phyloP scores from a whole-genome alignment of 495 filamentous ascomycete species.

The Neurospora sp. region DNA sequence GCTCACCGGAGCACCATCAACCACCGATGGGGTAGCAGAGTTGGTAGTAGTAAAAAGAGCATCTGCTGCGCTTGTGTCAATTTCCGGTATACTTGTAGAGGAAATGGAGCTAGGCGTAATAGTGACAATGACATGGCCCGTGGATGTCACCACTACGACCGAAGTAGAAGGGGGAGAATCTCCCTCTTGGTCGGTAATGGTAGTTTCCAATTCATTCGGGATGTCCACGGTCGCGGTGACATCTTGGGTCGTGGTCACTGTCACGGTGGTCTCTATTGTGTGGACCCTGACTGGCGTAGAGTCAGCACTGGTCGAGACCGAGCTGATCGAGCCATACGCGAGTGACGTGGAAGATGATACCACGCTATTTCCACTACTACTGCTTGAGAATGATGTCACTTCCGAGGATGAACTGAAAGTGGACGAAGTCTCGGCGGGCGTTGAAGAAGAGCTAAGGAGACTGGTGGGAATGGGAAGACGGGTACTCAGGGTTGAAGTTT shows the following conservation, averaged over 20 bases:
- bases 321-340: background rate
- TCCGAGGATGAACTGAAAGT: background rate
- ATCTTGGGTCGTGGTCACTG: background rate
- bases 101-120: background rate
- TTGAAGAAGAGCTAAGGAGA: background rate
- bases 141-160: background rate
- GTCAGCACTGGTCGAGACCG: background rate
- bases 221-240: background rate
- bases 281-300: background rate
- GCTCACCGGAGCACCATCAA: background rate
- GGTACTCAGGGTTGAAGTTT: background rate
- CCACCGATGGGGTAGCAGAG: background rate
- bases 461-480: background rate
- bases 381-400: background rate
- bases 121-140: background rate
- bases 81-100: background rate
- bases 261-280: background rate
- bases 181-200: background rate
- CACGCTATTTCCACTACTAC: background rate
- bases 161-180: background rate
- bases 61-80: background rate
- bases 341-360: background rate
- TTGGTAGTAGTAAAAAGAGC: background rate
- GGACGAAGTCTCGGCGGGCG: background rate
- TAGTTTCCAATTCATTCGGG: background rate